Evolutionary conservation across 495 filamentous ascomycete species (phyloP), one percentile per base, ranked within the genome.

Genomic region (Hypoxylon fragiforme): DNA sequence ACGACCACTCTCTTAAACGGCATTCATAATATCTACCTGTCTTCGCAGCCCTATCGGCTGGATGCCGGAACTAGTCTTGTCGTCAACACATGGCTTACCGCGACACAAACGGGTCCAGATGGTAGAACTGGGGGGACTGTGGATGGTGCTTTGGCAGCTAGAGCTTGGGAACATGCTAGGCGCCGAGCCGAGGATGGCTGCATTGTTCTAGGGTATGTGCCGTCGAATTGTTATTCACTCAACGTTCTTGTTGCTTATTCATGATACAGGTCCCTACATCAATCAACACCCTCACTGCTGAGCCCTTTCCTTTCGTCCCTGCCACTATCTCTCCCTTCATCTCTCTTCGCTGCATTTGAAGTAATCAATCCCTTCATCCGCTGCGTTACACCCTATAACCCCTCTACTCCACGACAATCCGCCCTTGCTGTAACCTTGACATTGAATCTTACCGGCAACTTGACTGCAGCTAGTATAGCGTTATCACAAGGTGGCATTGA

Each of bases 141-240:
- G 30, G 94, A 98, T 64, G 74, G 79, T 46, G 85, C 89, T 16
- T 64, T 98, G 46, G 90, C 88, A 1, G 77, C 84, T 12, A 81
- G 90, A 64, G 94, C 91, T 20, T 98, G 94, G 94, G 94, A 98
- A 73, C 94, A 98, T 81, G 94, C 95, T 44, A 81, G 94, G 57
- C 81, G 94, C 38, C 82, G 94, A 73, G 94, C 94, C 31, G 94
- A 98, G 67, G 94, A 98, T 76, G 92, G 91, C 9, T 96, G 91
- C 65, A 89, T 98, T 54, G 76, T 96, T 44, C 72, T 98, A 57
- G 85, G 88, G 91, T 96, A 76, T 59, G 53, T 56, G 41, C n/a
- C n/a, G n/a, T n/a, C n/a, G n/a, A n/a, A 3, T 31, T 45, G n/a
- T 3, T 19, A 18, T 22, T 9, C 14, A 37, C 18, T 15, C 39